These are phyloP conservation scores for Phaeolepiota aurea DNA, from an alignment of 768 basidiomycete genomes.

Conservation along the genomic window DNA sequence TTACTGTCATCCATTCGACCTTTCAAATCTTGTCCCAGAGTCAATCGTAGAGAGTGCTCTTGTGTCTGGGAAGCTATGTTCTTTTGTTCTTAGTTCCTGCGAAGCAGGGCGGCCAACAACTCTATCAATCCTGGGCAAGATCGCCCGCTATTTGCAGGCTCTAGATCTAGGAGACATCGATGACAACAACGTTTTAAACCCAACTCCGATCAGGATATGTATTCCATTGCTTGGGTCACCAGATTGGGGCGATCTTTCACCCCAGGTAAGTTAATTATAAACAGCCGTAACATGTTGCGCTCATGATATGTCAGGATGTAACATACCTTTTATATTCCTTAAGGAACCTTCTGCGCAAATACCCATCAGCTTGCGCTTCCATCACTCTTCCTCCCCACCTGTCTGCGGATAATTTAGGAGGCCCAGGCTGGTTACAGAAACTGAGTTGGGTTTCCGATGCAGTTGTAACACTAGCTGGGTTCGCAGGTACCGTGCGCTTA, in stretches of 20 bases:
- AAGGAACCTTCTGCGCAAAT: conserved; percentile 45
- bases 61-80: conserved; percentile 11
- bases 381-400: conserved; percentile 59
- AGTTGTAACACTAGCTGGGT: conserved; percentile 65
- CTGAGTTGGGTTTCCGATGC: conserved; percentile 77
- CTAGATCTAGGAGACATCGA: conserved; percentile 7
- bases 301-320: conserved; percentile 40
- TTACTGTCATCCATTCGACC: conserved; percentile 66
- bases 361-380: conserved; percentile 57
- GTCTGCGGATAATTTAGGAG: conserved; percentile 51
- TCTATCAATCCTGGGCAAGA: neutral
- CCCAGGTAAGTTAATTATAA: conserved; percentile 34
- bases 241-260: conserved; percentile 57
- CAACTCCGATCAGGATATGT: conserved; percentile 47
- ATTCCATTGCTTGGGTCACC: conserved; percentile 56
- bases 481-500: conserved; percentile 49
- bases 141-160: conserved; percentile 2
- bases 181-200: no score
- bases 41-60: conserved; percentile 37
- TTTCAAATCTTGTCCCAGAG: conserved; percentile 54
- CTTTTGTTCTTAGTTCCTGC: conserved; percentile 8
- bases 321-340: conserved; percentile 67
- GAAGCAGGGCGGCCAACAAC: neutral
- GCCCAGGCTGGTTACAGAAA: conserved; percentile 66
- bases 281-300: conserved; percentile 1